Base-by-base conservation (phyloP, 2,329 filamentous ascomycete species). In the Monosporascus sp. region DNA sequence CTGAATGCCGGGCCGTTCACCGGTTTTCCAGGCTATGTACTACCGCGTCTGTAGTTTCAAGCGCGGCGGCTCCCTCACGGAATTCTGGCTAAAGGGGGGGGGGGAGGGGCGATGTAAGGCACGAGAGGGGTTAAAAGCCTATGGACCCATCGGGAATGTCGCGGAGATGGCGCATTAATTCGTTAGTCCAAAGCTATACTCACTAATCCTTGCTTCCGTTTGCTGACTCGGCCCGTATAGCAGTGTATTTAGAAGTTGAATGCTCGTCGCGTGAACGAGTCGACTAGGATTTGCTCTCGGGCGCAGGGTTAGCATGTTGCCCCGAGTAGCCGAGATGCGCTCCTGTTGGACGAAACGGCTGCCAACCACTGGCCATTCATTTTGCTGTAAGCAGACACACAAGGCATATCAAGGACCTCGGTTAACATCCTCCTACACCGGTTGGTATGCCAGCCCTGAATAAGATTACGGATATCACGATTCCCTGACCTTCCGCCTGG, bases 71-170 rank as follows among this genome's bases (percentile, higher is more conserved):
- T 48, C 54, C 63, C 52, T 57, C 50, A 50, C 54, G 52, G 56
- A 48, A 68, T 68, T 70, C 65, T 71, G 70, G 69, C 68, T 72
- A 72, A 72, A 72, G 58, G 69, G n/a, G n/a, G n/a, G n/a, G n/a
- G n/a, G n/a, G n/a, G n/a, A n/a, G n/a, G 62, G 68, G 71, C 71
- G 68, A 71, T 68, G 70, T 66, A 52, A 58, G 54, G 60, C 31
- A 31, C 51, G 37, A 52, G 44, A 17, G 27, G 44, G 15, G 49
- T 15, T 48, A 44, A 49, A 49, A 45, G 37, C 43, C 52, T 54
- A 45, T 48, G 44, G 18, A 43, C 5, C 18, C 8, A 24, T 43
- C 47, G 17, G 27, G 25, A 49, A 49, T 31, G 8, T 22, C 47
- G 6, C 17, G 24, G 27, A 35, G 35, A 18, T 39, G 47, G 17